These are phyloP conservation scores for Aspergillus leporis DNA, from an alignment of 495 filamentous ascomycete species.

Conservation along the genomic window DNA sequence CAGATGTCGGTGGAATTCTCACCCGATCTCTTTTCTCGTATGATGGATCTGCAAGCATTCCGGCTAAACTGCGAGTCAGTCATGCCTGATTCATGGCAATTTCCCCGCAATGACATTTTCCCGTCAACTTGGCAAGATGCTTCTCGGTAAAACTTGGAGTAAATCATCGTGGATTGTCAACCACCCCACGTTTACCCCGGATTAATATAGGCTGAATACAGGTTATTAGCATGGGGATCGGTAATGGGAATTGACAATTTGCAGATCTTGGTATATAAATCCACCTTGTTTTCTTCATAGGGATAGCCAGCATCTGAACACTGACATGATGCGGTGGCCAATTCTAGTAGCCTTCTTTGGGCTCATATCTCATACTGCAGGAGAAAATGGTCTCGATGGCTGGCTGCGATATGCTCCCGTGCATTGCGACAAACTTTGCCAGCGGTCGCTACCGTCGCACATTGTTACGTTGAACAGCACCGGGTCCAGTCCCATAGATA, in stretches of 20 bases:
- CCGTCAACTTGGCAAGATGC: neutral
- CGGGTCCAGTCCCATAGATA: constrained; percentile 54
- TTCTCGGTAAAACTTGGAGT: neutral
- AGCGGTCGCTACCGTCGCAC: constrained; percentile 40
- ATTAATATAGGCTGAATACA: constrained; percentile 1
- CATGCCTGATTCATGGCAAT: neutral
- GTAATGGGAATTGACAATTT: neutral
- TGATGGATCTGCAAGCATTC: neutral
- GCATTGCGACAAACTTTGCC: constrained; percentile 37
- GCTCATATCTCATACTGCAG: constrained; percentile 9
- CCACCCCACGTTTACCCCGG: constrained; percentile 1
- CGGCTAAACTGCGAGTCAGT: neutral
- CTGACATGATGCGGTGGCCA: neutral
- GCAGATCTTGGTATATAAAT: neutral
- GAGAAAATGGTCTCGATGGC: constrained; percentile 58
- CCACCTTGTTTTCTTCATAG: neutral
- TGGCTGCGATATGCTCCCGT: constrained; percentile 68
- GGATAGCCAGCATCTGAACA: neutral
- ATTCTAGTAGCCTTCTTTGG: neutral
- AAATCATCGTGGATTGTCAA: neutral
- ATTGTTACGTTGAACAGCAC: constrained; percentile 58
- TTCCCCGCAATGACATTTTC: constrained; percentile 1
- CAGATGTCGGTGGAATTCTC: neutral
- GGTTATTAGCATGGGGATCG: neutral
- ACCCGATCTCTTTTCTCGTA: neutral